Conservation (phyloP, 1,284 basidiomycete genomes). For the Tilletia walkeri region DNA sequence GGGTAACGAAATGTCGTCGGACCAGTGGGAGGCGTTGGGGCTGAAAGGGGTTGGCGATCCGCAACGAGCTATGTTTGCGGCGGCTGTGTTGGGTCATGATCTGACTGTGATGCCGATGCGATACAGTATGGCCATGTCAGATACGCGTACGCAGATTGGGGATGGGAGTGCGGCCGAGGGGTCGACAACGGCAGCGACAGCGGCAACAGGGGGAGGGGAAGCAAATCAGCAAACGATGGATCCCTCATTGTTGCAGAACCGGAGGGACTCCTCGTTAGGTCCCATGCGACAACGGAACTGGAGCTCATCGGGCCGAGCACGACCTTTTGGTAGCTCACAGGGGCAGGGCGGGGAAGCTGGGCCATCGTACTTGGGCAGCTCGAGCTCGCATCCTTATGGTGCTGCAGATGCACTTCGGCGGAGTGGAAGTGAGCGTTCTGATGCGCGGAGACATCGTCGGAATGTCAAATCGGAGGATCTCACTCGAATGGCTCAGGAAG, state of each 20-base stretch:
- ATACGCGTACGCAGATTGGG: constrained; percentile 5
- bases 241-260: neutral
- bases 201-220: neutral
- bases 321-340: neutral
- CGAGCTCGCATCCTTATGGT: neutral
- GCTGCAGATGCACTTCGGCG: neutral
- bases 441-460: constrained; percentile 32
- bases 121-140: neutral
- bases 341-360: neutral
- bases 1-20: neutral
- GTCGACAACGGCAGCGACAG: neutral
- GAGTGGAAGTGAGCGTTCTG: constrained; percentile 8
- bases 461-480: constrained; percentile 42
- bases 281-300: constrained; percentile 10
- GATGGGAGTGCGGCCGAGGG: neutral
- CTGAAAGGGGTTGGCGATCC: constrained; percentile 4
- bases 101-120: constrained; percentile 12
- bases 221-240: constrained; percentile 1
- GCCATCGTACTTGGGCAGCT: neutral
- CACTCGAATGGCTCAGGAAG: constrained; percentile 33
- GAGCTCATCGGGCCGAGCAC: constrained; percentile 6
- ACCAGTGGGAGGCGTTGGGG: constrained; percentile 6
- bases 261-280: neutral
- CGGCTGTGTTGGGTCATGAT: constrained; percentile 14
- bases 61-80: neutral